phyloP scores from a whole-genome alignment of 2,329 filamentous ascomycete genomes.

The Cytospora leucostoma region DNA sequence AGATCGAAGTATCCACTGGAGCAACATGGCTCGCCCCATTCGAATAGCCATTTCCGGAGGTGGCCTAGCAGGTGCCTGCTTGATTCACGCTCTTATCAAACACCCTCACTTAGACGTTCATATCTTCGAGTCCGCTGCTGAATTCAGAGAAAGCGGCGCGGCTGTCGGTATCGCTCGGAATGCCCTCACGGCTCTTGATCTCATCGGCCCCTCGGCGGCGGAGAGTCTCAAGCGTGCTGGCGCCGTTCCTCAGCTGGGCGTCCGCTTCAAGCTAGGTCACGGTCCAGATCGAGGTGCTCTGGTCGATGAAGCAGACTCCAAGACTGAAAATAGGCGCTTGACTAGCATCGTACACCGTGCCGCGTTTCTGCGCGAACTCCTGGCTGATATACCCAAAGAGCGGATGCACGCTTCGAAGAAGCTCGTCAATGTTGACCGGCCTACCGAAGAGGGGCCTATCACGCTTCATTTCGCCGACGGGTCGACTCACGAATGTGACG shows the following conservation, averaged over 20 bases:
- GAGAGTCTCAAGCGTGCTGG: constrained; percentile 22
- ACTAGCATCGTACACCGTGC: constrained; percentile 31
- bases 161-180: constrained; percentile 8
- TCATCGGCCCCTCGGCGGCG: constrained; percentile 11
- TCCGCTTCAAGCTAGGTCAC: constrained; percentile 5
- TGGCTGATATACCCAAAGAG: constrained; percentile 26
- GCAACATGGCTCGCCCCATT: constrained; percentile 4
- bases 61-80: constrained; percentile 29
- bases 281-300: constrained; percentile 1
- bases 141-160: constrained; percentile 7
- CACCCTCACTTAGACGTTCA: constrained; percentile 17
- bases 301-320: not conserved
- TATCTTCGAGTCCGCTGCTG: constrained; percentile 9
- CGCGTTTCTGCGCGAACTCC: constrained; percentile 28
- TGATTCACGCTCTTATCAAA: constrained; percentile 7
- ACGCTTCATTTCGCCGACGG: constrained; percentile 32
- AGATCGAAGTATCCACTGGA: no score
- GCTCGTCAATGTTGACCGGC: constrained; percentile 24
- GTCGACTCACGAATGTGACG: constrained; percentile 35
- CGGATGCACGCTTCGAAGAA: constrained; percentile 33
- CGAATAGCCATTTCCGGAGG: constrained; percentile 30
- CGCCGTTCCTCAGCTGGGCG: constrained; percentile 1
- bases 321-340: constrained; percentile 17
- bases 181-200: not conserved
- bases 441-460: constrained; percentile 15